phyloP scores from a whole-genome alignment of 306 rosid genomes.

The Medicago ruthenica region DNA sequence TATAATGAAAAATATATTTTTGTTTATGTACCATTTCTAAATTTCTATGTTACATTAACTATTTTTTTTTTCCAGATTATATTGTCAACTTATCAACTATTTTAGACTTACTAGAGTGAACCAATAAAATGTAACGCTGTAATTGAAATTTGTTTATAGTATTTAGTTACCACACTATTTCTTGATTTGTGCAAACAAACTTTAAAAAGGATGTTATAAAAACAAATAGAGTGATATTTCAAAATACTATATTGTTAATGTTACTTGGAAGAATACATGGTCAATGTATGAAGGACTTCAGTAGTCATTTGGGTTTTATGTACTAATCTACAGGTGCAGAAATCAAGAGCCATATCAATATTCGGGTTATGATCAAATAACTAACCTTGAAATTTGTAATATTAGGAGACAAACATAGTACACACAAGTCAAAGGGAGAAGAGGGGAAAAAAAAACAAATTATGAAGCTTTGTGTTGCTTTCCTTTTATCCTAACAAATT shows the following conservation, averaged over 20 bases:
- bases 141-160: too few species aligned
- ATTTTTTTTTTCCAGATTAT: too few species aligned
- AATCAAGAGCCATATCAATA: conserved; percentile 23
- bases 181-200: too few species aligned
- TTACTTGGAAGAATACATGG: conserved; percentile 4
- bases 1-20: too few species aligned
- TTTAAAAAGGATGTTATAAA: too few species aligned
- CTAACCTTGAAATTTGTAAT: conserved; percentile 3
- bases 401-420: conserved; percentile 27
- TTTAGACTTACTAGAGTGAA: too few species aligned
- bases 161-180: too few species aligned
- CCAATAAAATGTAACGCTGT: too few species aligned
- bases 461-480: conserved; percentile 41
- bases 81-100: too few species aligned
- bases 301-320: conserved; percentile 47
- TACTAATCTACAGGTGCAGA: conserved; percentile 34
- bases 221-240: neutral
- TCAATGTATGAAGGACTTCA: conserved; percentile 5
- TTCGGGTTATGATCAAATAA: neutral
- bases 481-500: conserved; percentile 46
- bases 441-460: conserved; percentile 41
- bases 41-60: too few species aligned
- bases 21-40: too few species aligned
- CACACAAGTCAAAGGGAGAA: conserved; percentile 40
- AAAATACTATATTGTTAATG: neutral